Evolutionary conservation across 129 eudicot species (phyloP).

Genomic region (Artemisia annua): DNA sequence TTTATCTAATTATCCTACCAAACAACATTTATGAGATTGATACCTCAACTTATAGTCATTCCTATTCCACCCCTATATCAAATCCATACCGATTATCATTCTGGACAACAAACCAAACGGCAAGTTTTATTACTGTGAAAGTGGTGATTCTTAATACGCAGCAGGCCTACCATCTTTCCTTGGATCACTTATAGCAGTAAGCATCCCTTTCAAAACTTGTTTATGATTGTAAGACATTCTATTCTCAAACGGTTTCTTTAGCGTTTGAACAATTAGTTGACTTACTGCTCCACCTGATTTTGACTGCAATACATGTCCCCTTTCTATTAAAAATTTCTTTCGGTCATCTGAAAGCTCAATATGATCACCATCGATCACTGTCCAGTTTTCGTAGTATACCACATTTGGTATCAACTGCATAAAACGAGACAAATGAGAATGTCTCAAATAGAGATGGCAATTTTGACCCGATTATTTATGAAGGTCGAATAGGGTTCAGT

Average conservation of each 20-base stretch:
- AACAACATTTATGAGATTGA: no score
- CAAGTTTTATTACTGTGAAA: no score
- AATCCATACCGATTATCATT: no score
- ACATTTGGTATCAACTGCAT: constrained; percentile 73
- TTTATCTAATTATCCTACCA: no score
- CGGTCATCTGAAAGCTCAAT: constrained; percentile 60
- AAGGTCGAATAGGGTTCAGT: neutral
- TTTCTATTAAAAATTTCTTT: constrained; percentile 59
- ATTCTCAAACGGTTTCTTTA: constrained; percentile 19
- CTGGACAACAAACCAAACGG: no score
- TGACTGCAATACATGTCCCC: constrained; percentile 62
- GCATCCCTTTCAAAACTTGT: constrained; percentile 42
- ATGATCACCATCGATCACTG: constrained; percentile 71
- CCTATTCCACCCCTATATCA: no score
- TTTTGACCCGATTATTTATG: neutral
- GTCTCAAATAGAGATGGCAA: neutral
- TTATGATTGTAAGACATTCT: constrained; percentile 16
- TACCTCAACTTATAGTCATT: no score
- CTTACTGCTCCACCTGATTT: constrained; percentile 63
- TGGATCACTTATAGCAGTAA: constrained; percentile 81
- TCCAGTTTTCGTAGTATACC: constrained; percentile 75
- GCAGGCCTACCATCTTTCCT: constrained; percentile 84
- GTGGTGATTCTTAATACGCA: constrained; percentile 20
- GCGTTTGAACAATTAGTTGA: constrained; percentile 74
- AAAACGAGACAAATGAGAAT: neutral